Conservation (phyloP, 2,329 filamentous ascomycete genomes). For the Ramularia collo-cygni region DNA sequence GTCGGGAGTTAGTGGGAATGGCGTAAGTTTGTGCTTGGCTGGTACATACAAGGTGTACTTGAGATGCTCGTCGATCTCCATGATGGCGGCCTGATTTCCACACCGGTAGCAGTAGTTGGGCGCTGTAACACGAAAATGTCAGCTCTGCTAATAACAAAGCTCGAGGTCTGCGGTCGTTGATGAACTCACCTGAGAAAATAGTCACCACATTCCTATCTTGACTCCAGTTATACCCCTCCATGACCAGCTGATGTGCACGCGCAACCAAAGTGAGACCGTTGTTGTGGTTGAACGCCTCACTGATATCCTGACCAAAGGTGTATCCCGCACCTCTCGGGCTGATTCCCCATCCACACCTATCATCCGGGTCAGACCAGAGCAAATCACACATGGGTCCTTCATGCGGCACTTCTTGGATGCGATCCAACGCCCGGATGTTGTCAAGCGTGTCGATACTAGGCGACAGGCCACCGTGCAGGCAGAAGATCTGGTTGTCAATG, state of each 20-base stretch:
- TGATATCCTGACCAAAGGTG: conserved; percentile 81
- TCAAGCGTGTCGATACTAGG: conserved; percentile 94
- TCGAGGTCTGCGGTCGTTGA: too few relatives aligned
- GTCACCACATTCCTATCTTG: conserved; percentile 97
- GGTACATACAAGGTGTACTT: conserved; percentile 95
- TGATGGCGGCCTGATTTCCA: conserved; percentile 98
- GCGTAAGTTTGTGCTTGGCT: background rate
- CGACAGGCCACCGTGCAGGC: conserved; percentile 90
- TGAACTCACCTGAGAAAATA: conserved; percentile 78
- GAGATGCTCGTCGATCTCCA: conserved; percentile 98
- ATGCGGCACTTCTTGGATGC: conserved; percentile 96
- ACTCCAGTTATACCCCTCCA: conserved; percentile 99
- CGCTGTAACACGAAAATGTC: conserved; percentile 29
- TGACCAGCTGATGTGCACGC: conserved; percentile 93
- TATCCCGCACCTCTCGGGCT: conserved; percentile 60
- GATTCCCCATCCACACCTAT: conserved; percentile 68
- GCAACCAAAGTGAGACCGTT: conserved; percentile 95
- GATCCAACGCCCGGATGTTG: conserved; percentile 89
- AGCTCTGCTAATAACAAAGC: too few relatives aligned
- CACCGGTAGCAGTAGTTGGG: conserved; percentile 77
- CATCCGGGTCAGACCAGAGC: conserved; percentile 96
- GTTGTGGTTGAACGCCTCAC: conserved; percentile 98
- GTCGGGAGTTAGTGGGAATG: background rate
- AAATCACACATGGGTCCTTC: conserved; percentile 98
- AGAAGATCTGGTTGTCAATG: conserved; percentile 99